These are phyloP conservation scores for Lipomyces orientalis DNA, from an alignment of 805 yeast genomes.

Conservation along the genomic window DNA sequence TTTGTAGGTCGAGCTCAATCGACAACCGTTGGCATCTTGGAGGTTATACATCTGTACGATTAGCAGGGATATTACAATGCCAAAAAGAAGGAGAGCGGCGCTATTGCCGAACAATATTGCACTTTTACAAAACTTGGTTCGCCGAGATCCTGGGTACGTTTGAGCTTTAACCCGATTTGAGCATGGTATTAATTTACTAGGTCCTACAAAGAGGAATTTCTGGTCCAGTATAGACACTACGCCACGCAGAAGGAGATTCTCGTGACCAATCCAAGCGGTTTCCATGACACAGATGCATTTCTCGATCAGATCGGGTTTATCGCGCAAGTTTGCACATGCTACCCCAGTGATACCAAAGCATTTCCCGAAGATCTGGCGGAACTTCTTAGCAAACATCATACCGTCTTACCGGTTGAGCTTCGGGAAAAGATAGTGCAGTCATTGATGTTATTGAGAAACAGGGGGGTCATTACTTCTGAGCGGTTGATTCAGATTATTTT, in stretches of 20 bases:
- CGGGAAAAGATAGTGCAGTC: constrained; percentile 91
- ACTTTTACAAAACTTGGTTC: constrained; percentile 85
- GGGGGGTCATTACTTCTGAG: constrained; percentile 78
- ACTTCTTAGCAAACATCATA: constrained; percentile 74
- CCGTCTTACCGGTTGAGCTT: constrained; percentile 79
- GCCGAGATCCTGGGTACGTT: constrained; percentile 79
- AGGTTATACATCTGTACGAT: too few species aligned
- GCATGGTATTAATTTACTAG: constrained; percentile 18
- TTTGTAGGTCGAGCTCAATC: neutral
- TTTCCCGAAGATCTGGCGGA: constrained; percentile 82
- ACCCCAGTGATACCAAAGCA: constrained; percentile 81
- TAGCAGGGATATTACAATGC: constrained; percentile 58
- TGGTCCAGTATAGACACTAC: constrained; percentile 91
- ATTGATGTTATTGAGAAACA: constrained; percentile 87
- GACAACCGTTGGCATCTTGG: neutral
- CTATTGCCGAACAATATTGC: constrained; percentile 91
- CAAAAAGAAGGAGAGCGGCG: constrained; percentile 87
- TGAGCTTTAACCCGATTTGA: neutral
- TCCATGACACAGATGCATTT: constrained; percentile 69
- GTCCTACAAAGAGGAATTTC: constrained; percentile 91
- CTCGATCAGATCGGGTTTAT: constrained; percentile 87
- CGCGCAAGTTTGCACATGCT: constrained; percentile 88
- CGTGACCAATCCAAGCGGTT: constrained; percentile 67
- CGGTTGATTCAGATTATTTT: constrained; percentile 82
- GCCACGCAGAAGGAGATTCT: constrained; percentile 88